phyloP scores from a whole-genome alignment of 1,284 basidiomycete genomes.

The Marasmius tenuissimus region DNA sequence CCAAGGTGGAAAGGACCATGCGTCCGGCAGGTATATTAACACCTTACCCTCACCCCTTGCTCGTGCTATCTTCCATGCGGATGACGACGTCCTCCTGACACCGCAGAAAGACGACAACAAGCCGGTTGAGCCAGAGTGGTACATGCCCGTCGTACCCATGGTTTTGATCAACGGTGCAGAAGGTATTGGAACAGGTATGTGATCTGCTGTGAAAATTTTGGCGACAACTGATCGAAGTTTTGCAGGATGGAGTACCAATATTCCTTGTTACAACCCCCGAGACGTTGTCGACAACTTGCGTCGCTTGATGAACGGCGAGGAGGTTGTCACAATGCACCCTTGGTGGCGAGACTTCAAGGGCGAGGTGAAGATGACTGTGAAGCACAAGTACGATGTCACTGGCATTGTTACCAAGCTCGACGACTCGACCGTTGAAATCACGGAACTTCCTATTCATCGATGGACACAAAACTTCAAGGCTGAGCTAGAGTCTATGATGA shows the following conservation, averaged over 20 bases:
- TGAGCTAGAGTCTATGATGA: constrained; percentile 79
- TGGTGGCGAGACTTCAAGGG: constrained; percentile 99
- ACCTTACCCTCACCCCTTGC: constrained; percentile 83
- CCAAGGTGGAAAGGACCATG: constrained; percentile 92
- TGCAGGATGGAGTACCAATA: constrained; percentile 92
- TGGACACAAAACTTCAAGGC: constrained; percentile 97
- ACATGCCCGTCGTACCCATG: constrained; percentile 89
- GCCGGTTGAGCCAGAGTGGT: constrained; percentile 93
- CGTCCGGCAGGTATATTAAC: constrained; percentile 96
- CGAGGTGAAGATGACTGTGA: constrained; percentile 76
- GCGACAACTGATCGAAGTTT: constrained; percentile 3
- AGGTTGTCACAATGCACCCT: constrained; percentile 83
- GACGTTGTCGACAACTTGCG: constrained; percentile 91
- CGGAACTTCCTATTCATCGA: constrained; percentile 91
- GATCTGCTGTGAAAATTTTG: background rate
- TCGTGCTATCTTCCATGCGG: constrained; percentile 78
- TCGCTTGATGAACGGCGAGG: constrained; percentile 86
- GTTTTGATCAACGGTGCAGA: constrained; percentile 94
- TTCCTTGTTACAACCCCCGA: constrained; percentile 92
- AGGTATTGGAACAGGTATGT: constrained; percentile 93
- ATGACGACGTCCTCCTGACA: constrained; percentile 85
- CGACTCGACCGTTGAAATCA: constrained; percentile 91
- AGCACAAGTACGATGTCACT: constrained; percentile 86
- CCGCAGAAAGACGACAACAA: constrained; percentile 89
- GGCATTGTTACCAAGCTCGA: constrained; percentile 81